Base-by-base conservation (phyloP, 495 filamentous ascomycete species). In the Penicillium bialowiezense region DNA sequence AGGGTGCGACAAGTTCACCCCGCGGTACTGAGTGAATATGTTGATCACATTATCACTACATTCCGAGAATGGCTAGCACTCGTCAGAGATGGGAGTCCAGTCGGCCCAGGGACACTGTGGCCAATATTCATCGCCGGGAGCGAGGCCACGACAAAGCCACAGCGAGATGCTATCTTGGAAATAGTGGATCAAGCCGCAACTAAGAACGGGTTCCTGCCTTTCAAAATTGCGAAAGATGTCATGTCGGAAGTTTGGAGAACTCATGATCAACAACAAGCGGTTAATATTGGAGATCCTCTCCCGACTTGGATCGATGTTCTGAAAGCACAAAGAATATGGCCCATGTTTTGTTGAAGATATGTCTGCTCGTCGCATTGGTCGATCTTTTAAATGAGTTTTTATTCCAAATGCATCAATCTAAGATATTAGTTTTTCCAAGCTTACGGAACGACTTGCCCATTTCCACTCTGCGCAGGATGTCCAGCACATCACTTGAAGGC, bases 71-170 rank as follows among this genome's bases (percentile, higher is more conserved):
- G 60, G 20, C 33, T 56, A 12, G 34, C 48, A 26, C 1, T 34
- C 51, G 5, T 31, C 48, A 14, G 3, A 40, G 9, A 38, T 34
- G 2, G 50, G 36, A 1, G 33, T 1, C 34, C 26, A 12, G 37
- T 45, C 1, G 63, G 60, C 0, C 63, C 54, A 2, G 63, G 63
- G 0, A 52, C 52, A 8, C 41, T 51, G 10, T 66, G 63, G 63
- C 63, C 63, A 1, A 46, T 49, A 10, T 66, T 66, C 21, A 57
- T 66, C 17, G 63, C 63, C 1, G 63, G 63, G 0, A 61, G 63
- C 24, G 63, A 65, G 28, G 59, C 47, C 1, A 26, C 23, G 33
- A 36, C 4, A 21, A 51, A 40, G 8, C 3, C 8, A 26, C 23
- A 26, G 23, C 47, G 60, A 18, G 45, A 56, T 28, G 43, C 47